Evolutionary conservation across 1,139 yeast genomes (phyloP).

Genomic region (Pichia sp.): DNA sequence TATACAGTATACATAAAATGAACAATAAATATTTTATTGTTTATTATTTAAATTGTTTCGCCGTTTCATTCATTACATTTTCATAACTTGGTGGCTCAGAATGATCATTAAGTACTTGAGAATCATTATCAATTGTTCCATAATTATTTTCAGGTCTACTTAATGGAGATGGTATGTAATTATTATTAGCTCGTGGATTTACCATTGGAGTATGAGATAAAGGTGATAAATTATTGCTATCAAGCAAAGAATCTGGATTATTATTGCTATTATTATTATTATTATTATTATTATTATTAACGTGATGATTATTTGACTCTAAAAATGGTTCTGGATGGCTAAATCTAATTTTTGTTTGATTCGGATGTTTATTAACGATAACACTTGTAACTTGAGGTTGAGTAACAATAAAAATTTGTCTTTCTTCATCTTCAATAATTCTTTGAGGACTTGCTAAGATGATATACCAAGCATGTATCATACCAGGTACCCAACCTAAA

Average conservation of each 20-base stretch:
- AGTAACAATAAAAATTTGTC: slow-evolving; percentile 25
- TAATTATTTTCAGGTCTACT: slow-evolving; percentile 5
- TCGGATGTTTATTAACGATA: slow-evolving; percentile 23
- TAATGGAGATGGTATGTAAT: slow-evolving; percentile 10
- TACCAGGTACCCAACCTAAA: slow-evolving; percentile 64
- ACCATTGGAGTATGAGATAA: slow-evolving; percentile 17
- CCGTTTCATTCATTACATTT: slow-evolving; percentile 29
- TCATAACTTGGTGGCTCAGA: slow-evolving; percentile 32
- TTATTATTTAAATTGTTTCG: slow-evolving; percentile 21
- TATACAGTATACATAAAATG: neutral
- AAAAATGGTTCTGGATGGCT: slow-evolving; percentile 29
- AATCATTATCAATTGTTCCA: slow-evolving; percentile 4
- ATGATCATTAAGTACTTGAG: neutral
- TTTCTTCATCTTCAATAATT: slow-evolving; percentile 26
- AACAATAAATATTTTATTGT: neutral
- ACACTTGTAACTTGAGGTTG: slow-evolving; percentile 22
- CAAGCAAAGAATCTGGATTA: neutral
- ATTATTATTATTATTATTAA: slow-evolving; percentile 2
- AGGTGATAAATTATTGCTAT: slow-evolving; percentile 16
- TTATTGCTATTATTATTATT: neutral
- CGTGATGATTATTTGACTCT: slow-evolving; percentile 11
- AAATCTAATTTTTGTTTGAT: slow-evolving; percentile 22
- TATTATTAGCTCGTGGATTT: slow-evolving; percentile 1
- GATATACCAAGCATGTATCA: slow-evolving; percentile 62
- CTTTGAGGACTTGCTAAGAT: slow-evolving; percentile 33